Evolutionary conservation across 2,329 filamentous ascomycete genomes (phyloP).

Genomic region (Drechmeria coniospora): DNA sequence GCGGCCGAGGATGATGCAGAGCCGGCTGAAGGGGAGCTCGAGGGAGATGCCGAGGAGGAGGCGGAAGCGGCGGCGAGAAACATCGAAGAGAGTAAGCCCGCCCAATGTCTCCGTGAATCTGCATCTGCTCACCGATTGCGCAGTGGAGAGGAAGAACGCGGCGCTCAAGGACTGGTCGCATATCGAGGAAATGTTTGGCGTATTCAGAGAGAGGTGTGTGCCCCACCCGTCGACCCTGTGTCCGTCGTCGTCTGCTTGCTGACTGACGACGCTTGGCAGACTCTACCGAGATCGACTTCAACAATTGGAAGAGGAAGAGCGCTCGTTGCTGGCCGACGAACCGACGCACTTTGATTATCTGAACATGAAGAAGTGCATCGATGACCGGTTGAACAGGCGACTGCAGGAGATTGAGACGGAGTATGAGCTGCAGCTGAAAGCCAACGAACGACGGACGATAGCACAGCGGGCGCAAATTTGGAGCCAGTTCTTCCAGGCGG

Average conservation of each 20-base stretch:
- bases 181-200: slow-evolving; percentile 78
- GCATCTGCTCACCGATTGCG: slow-evolving; percentile 2
- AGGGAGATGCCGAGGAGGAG: slow-evolving; percentile 44
- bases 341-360: slow-evolving; percentile 85
- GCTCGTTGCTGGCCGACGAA: slow-evolving; percentile 39
- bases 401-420: slow-evolving; percentile 60
- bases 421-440: slow-evolving; percentile 56
- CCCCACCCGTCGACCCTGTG: neutral
- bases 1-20: slow-evolving; percentile 26
- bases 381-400: slow-evolving; percentile 69
- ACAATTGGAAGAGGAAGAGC: slow-evolving; percentile 58
- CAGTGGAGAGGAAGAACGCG: slow-evolving; percentile 63
- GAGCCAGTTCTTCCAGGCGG: slow-evolving; percentile 77
- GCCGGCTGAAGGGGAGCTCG: slow-evolving; percentile 35
- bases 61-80: slow-evolving; percentile 42
- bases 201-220: slow-evolving; percentile 62
- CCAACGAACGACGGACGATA: slow-evolving; percentile 58
- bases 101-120: neutral
- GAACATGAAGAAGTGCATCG: slow-evolving; percentile 75
- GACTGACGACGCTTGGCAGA: slow-evolving; percentile 29
- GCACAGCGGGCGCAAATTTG: slow-evolving; percentile 76
- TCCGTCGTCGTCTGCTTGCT: neutral
- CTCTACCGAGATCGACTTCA: slow-evolving; percentile 80
- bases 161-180: slow-evolving; percentile 66
- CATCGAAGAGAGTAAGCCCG: slow-evolving; percentile 45